phyloP scores from a whole-genome alignment of 108 stramenopile genomes.

The Fragilaria crotonensis region DNA sequence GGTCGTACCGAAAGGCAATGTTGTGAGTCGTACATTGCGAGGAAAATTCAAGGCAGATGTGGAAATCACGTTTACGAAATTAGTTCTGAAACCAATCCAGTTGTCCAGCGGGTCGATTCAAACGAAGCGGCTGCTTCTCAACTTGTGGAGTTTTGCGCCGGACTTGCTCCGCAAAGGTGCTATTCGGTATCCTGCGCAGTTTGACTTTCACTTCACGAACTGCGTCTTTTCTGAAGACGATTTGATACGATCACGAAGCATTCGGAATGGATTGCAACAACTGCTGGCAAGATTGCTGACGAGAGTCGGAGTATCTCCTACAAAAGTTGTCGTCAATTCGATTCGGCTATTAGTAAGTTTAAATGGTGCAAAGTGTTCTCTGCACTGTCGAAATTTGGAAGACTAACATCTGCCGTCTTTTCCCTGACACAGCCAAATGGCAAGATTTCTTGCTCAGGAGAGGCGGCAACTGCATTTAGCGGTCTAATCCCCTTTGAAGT shows the following conservation, averaged over 20 bases:
- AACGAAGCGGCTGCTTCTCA: background rate
- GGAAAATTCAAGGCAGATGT: background rate
- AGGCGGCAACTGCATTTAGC: conserved; percentile 31
- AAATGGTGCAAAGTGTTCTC: background rate
- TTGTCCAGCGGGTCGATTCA: background rate
- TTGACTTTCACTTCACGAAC: conserved; percentile 32
- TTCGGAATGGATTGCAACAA: conserved; percentile 29
- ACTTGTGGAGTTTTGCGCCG: background rate
- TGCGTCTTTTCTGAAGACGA: conserved; percentile 32
- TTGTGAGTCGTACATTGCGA: background rate
- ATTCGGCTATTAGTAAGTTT: conserved; percentile 30
- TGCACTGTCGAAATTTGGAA: background rate
- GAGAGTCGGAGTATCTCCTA: background rate
- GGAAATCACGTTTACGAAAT: background rate
- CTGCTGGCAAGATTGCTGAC: conserved; percentile 20
- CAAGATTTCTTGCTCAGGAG: conserved; percentile 29
- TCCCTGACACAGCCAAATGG: conserved; percentile 15
- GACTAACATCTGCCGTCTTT: background rate
- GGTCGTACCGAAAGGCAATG: background rate
- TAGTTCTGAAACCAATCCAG: background rate
- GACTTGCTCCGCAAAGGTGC: background rate
- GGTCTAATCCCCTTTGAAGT: conserved; percentile 33
- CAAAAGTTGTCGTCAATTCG: conserved; percentile 14
- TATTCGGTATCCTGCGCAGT: conserved; percentile 21
- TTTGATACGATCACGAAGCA: conserved; percentile 20